These are phyloP conservation scores for Lepidium didymum DNA, from an alignment of 345 rosid genomes.

Conservation along the genomic window DNA sequence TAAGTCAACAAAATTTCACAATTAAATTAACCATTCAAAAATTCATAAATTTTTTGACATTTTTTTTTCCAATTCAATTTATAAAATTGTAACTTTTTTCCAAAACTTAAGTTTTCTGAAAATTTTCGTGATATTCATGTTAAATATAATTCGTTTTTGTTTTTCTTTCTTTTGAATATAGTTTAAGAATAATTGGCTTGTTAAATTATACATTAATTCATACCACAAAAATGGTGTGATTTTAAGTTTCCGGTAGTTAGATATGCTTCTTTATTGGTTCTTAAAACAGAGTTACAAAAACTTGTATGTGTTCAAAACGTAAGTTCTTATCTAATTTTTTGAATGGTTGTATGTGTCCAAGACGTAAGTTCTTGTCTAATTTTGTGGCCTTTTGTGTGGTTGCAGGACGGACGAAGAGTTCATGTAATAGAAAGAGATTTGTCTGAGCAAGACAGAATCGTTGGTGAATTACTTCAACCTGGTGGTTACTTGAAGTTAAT, in stretches of 20 bases:
- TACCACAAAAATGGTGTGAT: slow-evolving; percentile 1
- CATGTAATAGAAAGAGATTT: slow-evolving; percentile 56
- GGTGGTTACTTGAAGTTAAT: slow-evolving; percentile 53
- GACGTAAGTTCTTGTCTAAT: neutral
- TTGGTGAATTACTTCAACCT: slow-evolving; percentile 58
- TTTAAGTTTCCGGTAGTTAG: neutral
- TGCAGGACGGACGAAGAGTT: slow-evolving; percentile 54
- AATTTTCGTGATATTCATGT: too few species aligned
- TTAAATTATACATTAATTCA: neutral
- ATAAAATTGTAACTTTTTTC: too few species aligned
- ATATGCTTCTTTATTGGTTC: neutral
- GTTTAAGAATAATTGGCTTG: neutral
- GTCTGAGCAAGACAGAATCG: slow-evolving; percentile 46
- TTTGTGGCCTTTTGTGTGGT: neutral
- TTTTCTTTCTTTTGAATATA: too few species aligned
- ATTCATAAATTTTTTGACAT: too few species aligned
- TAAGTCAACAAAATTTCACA: too few species aligned
- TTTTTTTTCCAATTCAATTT: too few species aligned
- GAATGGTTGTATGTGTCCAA: neutral
- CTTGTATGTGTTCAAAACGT: neutral
- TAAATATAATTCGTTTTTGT: too few species aligned
- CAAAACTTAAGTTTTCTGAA: too few species aligned
- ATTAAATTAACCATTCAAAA: too few species aligned
- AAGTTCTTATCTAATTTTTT: neutral
- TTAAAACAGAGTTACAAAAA: neutral